A percentile compares a stretch with the other conserved stretches of the same genome.
Evolutionary conservation across 495 filamentous ascomycete genomes (phyloP).

Genomic region (Neurospora pannonica): DNA sequence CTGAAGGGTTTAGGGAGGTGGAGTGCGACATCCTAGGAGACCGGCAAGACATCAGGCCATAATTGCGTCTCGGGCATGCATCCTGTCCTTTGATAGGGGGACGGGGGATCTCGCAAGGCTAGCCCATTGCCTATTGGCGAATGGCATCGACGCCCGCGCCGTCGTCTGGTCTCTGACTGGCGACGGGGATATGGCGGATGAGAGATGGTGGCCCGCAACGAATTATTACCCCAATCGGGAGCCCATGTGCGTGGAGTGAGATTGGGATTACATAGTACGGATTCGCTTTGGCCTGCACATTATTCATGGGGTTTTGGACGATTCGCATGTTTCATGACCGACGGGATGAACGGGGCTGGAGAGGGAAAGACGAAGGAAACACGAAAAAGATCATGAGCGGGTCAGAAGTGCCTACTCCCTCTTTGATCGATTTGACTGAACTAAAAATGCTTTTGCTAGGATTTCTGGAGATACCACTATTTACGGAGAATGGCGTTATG

Average conservation of each 20-base stretch:
- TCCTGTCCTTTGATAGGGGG: not conserved
- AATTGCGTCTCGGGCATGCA: not conserved
- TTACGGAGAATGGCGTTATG: not conserved
- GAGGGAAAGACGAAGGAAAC: not conserved
- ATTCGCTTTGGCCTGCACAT: not conserved
- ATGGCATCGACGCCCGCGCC: not conserved
- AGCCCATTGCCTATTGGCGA: not conserved
- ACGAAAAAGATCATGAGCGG: not conserved
- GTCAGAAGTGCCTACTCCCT: not conserved
- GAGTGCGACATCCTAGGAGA: not conserved
- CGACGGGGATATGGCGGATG: not conserved
- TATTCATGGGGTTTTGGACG: not conserved
- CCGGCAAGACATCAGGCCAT: not conserved
- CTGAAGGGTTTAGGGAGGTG: not conserved
- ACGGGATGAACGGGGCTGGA: not conserved
- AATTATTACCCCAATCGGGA: not conserved
- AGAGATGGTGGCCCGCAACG: not conserved
- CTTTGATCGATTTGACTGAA: not conserved
- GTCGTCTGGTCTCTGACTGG: not conserved
- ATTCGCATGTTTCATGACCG: not conserved
- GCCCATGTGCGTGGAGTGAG: not conserved
- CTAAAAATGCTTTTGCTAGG: not conserved
- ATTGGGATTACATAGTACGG: not conserved
- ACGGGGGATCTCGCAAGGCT: not conserved
- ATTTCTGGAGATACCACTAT: not conserved